phyloP scores from a whole-genome alignment of 2,329 filamentous ascomycete genomes.

The Chalaropsis thielavioides region DNA sequence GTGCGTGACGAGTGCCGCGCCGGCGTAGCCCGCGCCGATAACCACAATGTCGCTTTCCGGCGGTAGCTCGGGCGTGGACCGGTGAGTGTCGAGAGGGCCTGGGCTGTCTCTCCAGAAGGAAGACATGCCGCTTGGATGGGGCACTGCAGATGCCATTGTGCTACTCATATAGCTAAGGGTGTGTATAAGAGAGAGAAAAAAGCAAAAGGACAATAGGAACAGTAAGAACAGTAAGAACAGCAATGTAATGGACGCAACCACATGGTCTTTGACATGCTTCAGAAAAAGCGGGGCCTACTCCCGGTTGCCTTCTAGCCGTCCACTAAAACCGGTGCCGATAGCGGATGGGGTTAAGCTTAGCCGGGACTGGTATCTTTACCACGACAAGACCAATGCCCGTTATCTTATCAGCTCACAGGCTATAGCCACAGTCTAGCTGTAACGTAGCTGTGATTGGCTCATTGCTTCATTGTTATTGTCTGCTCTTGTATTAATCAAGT shows the following conservation, averaged over 20 bases:
- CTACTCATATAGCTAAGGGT: too few species aligned
- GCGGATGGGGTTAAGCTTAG: neutral
- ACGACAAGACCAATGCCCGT: neutral
- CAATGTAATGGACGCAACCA: too few species aligned
- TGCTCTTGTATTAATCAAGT: neutral
- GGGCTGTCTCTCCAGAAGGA: slow-evolving; percentile 32
- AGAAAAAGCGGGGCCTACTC: too few species aligned
- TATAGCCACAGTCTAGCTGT: neutral
- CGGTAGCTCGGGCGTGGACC: slow-evolving; percentile 28
- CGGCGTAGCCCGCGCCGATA: slow-evolving; percentile 34
- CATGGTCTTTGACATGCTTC: too few species aligned
- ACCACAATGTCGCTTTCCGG: slow-evolving; percentile 31
- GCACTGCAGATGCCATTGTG: slow-evolving; percentile 16
- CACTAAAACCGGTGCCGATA: neutral
- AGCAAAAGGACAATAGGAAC: too few species aligned
- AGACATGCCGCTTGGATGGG: slow-evolving; percentile 21
- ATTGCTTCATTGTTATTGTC: neutral
- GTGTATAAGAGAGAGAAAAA: too few species aligned
- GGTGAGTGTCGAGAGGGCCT: slow-evolving; percentile 28
- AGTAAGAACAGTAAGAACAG: too few species aligned
- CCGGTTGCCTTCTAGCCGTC: too few species aligned
- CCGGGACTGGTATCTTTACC: neutral
- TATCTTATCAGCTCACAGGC: neutral
- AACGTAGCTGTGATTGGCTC: neutral
- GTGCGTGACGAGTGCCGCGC: slow-evolving; percentile 31